Evolutionary conservation across 305 asterid genomes (phyloP), one percentile per base, ranked within the genome.

Genomic region (Solanum hybrid): DNA sequence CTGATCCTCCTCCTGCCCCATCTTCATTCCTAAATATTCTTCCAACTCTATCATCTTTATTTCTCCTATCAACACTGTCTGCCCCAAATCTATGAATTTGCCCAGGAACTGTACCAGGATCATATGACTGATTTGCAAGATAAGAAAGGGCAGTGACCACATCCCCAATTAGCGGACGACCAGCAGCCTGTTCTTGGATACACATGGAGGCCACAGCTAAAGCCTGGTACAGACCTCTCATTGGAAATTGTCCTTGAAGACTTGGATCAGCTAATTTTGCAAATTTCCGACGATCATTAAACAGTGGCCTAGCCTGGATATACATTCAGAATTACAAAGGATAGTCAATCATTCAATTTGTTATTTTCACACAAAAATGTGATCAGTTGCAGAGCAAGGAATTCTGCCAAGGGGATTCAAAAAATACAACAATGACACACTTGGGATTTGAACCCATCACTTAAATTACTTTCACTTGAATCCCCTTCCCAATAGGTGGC

Each of bases 151-250:
- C 99, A 0, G 99, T 97, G 24, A 97, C 99, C 27, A 97, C 99
- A 27, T 97, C 99, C 4, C 97, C 98, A 2, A 97, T 97, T 73
- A 97, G 91, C 79, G 99, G 99, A 69, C 99, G 99, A 78, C 95
- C 99, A 11, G 99, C 96, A 8, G 99, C 99, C 93, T 96, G 97
- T 90, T 96, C 99, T 89, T 96, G 99, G 91, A 94, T 97, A 75
- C 99, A 96, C 99, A 97, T 96, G 73, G 99, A 97, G 32, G 98
- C 99, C 90, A 96, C 98, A 1, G 99, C 98, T 37, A 97, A 94
- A n/a, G 99, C 99, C 91, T 97, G 99, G 87, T 96, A 97, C 12
- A 97, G 96, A 11, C 98, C 96, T 20, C 99, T 92, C 94, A 97
- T 94, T 3, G 99, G 99, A 87, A 93, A 96, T 76, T 94, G 96